phyloP scores from a whole-genome alignment of 1,139 yeast species.

The Suhomyces maxii region DNA sequence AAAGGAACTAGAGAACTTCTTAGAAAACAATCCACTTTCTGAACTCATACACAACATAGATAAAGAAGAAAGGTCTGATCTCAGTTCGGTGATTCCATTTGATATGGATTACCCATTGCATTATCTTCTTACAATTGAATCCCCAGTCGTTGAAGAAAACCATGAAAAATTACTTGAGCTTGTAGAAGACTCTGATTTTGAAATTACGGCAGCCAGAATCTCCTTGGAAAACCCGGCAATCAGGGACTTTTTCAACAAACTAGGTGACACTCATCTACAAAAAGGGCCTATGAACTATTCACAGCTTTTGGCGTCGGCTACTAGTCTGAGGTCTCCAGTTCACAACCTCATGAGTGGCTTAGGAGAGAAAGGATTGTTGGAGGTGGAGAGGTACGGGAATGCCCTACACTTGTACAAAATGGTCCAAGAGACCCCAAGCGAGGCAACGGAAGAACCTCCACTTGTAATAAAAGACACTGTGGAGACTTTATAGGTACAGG shows the following conservation, averaged over 20 bases:
- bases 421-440: background rate
- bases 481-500: too few relatives aligned
- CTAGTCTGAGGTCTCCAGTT: conserved; percentile 13
- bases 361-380: conserved; percentile 32
- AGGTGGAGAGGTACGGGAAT: conserved; percentile 25
- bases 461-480: too few relatives aligned
- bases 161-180: conserved; percentile 25
- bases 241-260: conserved; percentile 15
- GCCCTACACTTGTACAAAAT: conserved; percentile 21
- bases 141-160: conserved; percentile 20
- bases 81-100: conserved; percentile 26
- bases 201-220: conserved; percentile 31
- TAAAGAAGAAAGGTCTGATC: background rate
- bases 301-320: conserved; percentile 19
- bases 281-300: conserved; percentile 15
- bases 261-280: conserved; percentile 1
- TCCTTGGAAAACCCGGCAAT: conserved; percentile 18
- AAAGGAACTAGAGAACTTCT: background rate
- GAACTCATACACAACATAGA: background rate
- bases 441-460: too few relatives aligned
- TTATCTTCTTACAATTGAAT: conserved; percentile 34
- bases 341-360: conserved; percentile 22
- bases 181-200: conserved; percentile 25
- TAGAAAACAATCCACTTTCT: background rate
- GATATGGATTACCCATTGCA: conserved; percentile 31